phyloP scores from a whole-genome alignment of 768 basidiomycete genomes.

The Tephrocybe sp. region DNA sequence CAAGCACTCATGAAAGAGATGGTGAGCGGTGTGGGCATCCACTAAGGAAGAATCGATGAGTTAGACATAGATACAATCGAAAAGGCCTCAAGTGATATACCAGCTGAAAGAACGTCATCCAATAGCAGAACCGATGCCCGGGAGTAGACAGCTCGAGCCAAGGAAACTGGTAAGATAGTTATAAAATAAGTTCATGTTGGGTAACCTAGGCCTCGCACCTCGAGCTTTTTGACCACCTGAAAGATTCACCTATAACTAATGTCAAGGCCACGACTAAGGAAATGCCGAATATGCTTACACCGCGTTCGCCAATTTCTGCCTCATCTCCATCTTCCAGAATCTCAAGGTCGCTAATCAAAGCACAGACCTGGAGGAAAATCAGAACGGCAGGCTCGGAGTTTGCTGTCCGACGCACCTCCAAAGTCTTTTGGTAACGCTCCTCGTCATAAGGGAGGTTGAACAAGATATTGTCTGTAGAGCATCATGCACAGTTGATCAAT shows the following conservation, averaged over 20 bases:
- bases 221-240: conserved; percentile 67
- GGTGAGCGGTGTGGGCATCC: conserved; percentile 90
- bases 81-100: conserved; percentile 26
- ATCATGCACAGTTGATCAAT: conserved; percentile 5
- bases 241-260: conserved; percentile 38
- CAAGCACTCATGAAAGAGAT: conserved; percentile 81
- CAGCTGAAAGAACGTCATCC: conserved; percentile 74
- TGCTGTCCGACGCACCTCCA: conserved; percentile 52
- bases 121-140: conserved; percentile 78
- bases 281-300: conserved; percentile 39
- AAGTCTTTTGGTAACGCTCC: conserved; percentile 71
- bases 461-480: conserved; percentile 52
- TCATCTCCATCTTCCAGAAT: conserved; percentile 88
- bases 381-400: conserved; percentile 18
- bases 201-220: conserved; percentile 38
- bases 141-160: conserved; percentile 88
- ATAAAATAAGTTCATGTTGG: no score
- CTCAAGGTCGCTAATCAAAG: conserved; percentile 69
- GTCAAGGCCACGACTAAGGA: background rate
- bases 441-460: conserved; percentile 70
- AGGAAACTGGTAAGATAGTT: conserved; percentile 48
- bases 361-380: conserved; percentile 40
- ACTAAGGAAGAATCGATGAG: conserved; percentile 40
- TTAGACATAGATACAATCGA: background rate
- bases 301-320: conserved; percentile 85